Evolutionary conservation across 352 stramenopile species (phyloP).

Genomic region (Aphanomyces euteiches): DNA sequence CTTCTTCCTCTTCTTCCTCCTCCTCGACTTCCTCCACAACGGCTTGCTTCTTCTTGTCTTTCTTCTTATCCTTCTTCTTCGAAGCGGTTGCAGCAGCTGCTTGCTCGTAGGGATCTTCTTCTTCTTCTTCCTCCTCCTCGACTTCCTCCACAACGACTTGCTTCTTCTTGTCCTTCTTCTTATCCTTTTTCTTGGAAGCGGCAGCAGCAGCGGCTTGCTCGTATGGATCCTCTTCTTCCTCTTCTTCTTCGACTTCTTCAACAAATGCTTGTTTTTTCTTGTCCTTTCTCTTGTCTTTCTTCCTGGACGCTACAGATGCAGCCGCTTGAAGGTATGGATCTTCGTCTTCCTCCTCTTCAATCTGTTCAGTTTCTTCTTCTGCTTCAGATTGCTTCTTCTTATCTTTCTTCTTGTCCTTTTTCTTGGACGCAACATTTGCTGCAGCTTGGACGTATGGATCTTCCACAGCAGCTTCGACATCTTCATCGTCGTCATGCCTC

Average conservation of each 20-base stretch:
- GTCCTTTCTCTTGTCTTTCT: slow-evolving; percentile 75
- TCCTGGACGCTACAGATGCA: slow-evolving; percentile 38
- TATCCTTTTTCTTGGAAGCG: slow-evolving; percentile 58
- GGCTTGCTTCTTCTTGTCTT: slow-evolving; percentile 27
- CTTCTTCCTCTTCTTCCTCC: slow-evolving; percentile 35
- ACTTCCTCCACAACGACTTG: slow-evolving; percentile 46
- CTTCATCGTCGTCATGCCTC: slow-evolving; percentile 63
- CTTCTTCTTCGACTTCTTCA: slow-evolving; percentile 17
- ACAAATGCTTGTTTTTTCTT: slow-evolving; percentile 36
- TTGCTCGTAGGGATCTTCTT: slow-evolving; percentile 21
- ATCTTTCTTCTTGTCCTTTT: slow-evolving; percentile 45
- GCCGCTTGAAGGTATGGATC: slow-evolving; percentile 28
- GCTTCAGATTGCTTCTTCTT: slow-evolving; percentile 31
- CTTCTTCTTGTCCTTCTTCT: slow-evolving; percentile 74
- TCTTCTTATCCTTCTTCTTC: slow-evolving; percentile 33
- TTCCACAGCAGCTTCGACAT: slow-evolving; percentile 41
- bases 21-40: slow-evolving; percentile 10
- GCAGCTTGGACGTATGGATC: slow-evolving; percentile 24
- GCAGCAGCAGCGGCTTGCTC: slow-evolving; percentile 30
- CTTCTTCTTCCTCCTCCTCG: slow-evolving; percentile 19
- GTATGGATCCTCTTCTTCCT: slow-evolving; percentile 28
- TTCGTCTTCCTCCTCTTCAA: slow-evolving; percentile 22
- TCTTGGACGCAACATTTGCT: slow-evolving; percentile 25
- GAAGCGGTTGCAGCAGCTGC: slow-evolving; percentile 7
- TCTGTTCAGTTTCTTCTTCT: slow-evolving; percentile 33